Conservation (phyloP, 2,329 filamentous ascomycete species). For the Talaromyces pinophilus region DNA sequence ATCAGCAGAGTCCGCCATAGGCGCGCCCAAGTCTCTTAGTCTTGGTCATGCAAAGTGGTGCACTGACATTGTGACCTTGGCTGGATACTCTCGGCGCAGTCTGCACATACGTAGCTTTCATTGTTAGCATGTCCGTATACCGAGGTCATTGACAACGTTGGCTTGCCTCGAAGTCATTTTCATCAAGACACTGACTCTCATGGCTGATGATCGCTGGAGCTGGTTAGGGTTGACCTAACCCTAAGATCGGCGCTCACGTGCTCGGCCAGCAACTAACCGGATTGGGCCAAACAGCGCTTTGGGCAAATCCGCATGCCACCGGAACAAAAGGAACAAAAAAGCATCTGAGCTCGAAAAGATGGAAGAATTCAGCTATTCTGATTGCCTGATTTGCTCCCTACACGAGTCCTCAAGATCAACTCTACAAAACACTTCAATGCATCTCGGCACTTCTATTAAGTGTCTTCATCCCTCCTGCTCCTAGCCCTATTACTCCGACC, state of each 20-base stretch:
- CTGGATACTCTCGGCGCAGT: neutral
- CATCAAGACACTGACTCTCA: too few relatives aligned
- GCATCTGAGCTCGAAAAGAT: neutral
- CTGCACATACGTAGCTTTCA: neutral
- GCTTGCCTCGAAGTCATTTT: too few relatives aligned
- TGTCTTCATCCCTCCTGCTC: neutral
- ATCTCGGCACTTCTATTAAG: neutral
- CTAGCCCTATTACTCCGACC: neutral
- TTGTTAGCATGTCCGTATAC: neutral
- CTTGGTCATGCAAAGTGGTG: neutral
- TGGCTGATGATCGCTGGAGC: too few relatives aligned
- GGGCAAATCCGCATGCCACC: conserved; percentile 4
- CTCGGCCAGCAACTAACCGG: neutral
- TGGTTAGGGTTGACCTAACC: neutral
- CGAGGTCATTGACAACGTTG: neutral
- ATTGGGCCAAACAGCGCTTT: neutral
- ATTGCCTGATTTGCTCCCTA: neutral
- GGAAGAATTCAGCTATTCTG: neutral
- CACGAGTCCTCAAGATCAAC: too few relatives aligned
- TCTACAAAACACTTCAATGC: neutral
- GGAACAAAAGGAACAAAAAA: neutral
- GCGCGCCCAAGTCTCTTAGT: neutral
- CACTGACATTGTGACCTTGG: neutral
- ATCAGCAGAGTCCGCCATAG: conserved; percentile 4
- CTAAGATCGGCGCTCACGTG: conserved; percentile 2